Evolutionary conservation across 2,329 filamentous ascomycete genomes (phyloP).

Genomic region (Calonectria ilicicola): DNA sequence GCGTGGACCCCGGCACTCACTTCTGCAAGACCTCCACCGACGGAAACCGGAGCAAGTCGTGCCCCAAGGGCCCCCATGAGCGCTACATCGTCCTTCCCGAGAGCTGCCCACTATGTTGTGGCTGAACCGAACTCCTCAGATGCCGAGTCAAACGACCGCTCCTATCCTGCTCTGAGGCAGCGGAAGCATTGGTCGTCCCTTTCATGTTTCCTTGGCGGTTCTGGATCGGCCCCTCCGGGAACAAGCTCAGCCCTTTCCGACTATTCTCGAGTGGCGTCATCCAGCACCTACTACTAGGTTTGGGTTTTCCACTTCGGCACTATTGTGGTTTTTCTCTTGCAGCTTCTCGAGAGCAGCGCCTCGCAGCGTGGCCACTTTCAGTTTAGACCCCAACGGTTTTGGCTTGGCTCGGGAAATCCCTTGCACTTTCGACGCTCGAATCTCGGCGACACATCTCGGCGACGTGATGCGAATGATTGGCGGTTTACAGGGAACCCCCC

Average conservation of each 20-base stretch:
- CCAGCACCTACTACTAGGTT: not conserved
- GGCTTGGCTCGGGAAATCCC: not conserved
- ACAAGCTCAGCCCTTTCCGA: slow-evolving; percentile 3
- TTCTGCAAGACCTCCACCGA: slow-evolving; percentile 79
- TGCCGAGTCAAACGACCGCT: slow-evolving; percentile 4
- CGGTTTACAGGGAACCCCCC: not conserved
- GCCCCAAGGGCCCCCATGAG: slow-evolving; percentile 76
- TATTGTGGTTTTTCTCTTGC: not conserved
- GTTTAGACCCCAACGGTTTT: slow-evolving; percentile 1
- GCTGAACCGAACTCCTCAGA: slow-evolving; percentile 41
- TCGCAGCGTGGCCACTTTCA: not conserved
- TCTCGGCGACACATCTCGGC: not conserved
- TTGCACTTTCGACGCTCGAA: slow-evolving; percentile 5
- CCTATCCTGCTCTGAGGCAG: not conserved
- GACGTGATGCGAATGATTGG: not conserved
- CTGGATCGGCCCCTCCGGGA: not conserved
- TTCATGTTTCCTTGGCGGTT: not conserved
- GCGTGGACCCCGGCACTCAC: slow-evolving; percentile 75
- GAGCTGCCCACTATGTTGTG: slow-evolving; percentile 62
- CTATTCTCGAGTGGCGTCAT: not conserved
- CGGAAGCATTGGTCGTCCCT: not conserved
- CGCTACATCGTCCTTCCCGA: slow-evolving; percentile 78
- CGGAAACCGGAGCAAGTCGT: slow-evolving; percentile 70
- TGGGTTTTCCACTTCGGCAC: not conserved
- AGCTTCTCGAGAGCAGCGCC: not conserved